Conservation (phyloP, 306 rosid genomes). For the Vachellia pachyceras region DNA sequence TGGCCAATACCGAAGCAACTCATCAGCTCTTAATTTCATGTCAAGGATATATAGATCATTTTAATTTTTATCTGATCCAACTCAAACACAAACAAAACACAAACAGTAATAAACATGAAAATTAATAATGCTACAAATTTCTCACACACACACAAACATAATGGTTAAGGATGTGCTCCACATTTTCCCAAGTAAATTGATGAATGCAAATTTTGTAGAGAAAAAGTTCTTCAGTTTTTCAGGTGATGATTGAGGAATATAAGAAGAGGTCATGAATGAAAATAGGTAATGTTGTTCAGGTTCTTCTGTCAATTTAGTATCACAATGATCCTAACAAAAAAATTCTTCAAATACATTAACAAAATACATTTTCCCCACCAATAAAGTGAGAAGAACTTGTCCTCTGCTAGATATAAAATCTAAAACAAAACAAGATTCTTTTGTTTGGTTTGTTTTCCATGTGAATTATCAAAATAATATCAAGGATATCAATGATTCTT, state of each 20-base stretch:
- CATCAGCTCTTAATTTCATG: background rate
- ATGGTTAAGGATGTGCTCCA: background rate
- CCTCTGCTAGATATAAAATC: slow-evolving; percentile 3
- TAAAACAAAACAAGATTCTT: background rate
- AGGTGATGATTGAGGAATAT: slow-evolving; percentile 18
- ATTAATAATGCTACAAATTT: background rate
- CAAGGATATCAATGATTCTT: background rate
- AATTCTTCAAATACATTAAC: slow-evolving; percentile 1
- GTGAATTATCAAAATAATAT: background rate
- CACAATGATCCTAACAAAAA: background rate
- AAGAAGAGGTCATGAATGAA: slow-evolving; percentile 17
- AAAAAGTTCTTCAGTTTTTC: no score
- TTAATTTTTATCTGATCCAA: no score
- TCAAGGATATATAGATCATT: background rate
- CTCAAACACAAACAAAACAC: no score
- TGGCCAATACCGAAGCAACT: background rate
- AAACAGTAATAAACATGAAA: no score
- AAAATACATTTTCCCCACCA: background rate
- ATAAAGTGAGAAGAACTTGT: background rate
- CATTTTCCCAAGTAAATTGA: background rate
- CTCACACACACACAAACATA: background rate
- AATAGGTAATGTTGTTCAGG: background rate
- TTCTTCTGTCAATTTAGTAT: background rate
- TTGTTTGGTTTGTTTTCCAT: background rate
- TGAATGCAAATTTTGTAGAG: background rate